phyloP scores from a whole-genome alignment of 2,329 filamentous ascomycete genomes.

The Apiospora koreana region DNA sequence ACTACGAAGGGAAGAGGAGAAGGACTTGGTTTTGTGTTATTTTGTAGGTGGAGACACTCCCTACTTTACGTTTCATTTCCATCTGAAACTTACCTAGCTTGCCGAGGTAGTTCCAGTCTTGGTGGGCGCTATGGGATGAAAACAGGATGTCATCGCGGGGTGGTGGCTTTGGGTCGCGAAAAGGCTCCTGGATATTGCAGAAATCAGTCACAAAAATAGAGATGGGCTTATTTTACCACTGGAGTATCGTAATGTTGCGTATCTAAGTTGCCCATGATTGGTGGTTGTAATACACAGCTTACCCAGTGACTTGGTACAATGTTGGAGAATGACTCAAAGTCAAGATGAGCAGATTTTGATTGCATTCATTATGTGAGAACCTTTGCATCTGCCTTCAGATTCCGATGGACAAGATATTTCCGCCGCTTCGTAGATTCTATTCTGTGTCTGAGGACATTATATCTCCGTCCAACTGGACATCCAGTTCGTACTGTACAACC shows the following conservation, averaged over 20 bases:
- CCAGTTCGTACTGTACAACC: background rate
- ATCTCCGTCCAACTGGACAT: background rate
- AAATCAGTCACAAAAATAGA: background rate
- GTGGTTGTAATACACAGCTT: background rate
- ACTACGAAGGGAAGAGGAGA: background rate
- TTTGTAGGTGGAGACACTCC: background rate
- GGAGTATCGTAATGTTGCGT: background rate
- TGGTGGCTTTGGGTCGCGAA: background rate
- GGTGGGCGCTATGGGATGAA: background rate
- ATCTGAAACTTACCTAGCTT: background rate
- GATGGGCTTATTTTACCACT: background rate
- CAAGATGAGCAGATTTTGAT: background rate
- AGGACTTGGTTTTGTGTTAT: background rate
- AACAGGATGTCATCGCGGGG: background rate
- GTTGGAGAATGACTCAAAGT: background rate
- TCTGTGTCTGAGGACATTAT: background rate
- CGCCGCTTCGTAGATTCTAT: background rate
- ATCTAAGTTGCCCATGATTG: background rate
- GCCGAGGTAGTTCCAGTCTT: background rate
- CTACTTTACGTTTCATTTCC: background rate
- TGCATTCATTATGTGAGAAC: background rate
- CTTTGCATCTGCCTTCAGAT: background rate
- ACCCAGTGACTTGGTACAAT: background rate
- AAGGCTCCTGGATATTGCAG: background rate
- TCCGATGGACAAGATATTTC: too few species aligned